Evolutionary conservation across 169 alveolate species (phyloP).

Genomic region (Ophryocystis elektroscirrha): DNA sequence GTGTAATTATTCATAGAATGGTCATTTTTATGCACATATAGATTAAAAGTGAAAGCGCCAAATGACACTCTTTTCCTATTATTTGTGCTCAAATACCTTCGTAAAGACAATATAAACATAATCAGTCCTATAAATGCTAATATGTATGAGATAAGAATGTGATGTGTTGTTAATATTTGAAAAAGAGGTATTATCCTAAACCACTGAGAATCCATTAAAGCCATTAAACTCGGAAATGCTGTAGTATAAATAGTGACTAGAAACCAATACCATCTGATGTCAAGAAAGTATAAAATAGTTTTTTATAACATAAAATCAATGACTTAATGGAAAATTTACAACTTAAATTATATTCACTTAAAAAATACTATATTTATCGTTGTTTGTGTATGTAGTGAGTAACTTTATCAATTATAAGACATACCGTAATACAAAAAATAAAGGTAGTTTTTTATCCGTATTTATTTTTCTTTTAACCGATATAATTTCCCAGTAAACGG

Average conservation of each 20-base stretch:
- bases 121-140: constrained; percentile 59
- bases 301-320: neutral
- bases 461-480: constrained; percentile 40
- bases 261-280: constrained; percentile 41
- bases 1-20: too few species aligned
- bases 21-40: too few species aligned
- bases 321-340: neutral
- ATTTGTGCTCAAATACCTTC: constrained; percentile 36
- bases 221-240: constrained; percentile 19
- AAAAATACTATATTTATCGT: neutral
- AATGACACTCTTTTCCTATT: neutral
- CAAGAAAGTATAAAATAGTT: neutral
- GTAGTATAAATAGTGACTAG: constrained; percentile 27
- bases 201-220: neutral
- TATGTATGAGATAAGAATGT: constrained; percentile 51
- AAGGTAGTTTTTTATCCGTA: constrained; percentile 33
- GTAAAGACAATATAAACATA: constrained; percentile 61
- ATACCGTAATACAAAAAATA: constrained; percentile 27
- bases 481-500: constrained; percentile 27
- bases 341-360: neutral
- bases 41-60: neutral
- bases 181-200: constrained; percentile 25
- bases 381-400: neutral
- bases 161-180: too few species aligned
- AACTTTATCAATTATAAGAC: neutral